Base-by-base conservation (phyloP, 2,329 filamentous ascomycete species). In the Penicillium sclerotigenum region DNA sequence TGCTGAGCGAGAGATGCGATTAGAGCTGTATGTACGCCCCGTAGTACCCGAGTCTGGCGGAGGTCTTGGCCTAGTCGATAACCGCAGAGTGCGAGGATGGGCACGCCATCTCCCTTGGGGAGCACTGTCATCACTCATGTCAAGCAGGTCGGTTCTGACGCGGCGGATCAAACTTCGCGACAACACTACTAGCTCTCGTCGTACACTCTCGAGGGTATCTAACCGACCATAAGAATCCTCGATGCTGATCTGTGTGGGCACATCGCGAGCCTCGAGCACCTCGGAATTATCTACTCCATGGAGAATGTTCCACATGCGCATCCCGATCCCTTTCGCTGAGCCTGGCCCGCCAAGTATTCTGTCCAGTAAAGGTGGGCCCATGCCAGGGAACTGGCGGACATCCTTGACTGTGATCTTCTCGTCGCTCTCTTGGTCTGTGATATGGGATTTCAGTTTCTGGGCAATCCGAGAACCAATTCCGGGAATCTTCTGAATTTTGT, bases 211-310 rank as follows among this genome's bases (percentile, higher is more conserved):
- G 49, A 87, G 70, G 0, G 80, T 85, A 62, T 88, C 83, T 1
- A 96, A 77, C 0, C 86, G 84, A 24, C 84, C 81, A 71, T 96
- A 97, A 16, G 91, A 94, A 73, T 97, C 92, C 70, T 97, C 93
- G 60, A 97, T 94, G 71, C 90, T 94, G 69, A 97, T 95, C 72
- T 97, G 92, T 1, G 85, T 86, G 0, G 93, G 93, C 1, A 95
- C 74, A 42, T 86, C 83, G 63, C 83, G 84, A 2, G 86, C 88
- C 59, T 86, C 80, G 47, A 86, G 85, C 18, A 97, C 91, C 56
- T 90, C 86, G 0, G 82, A 80, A 50, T 85, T 76, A 70, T 97
- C 93, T 28, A 91, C 80, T 6, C 92, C 93, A 70, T 97, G 87
- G 2, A 97, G 76, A 7, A 96, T 78, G 18, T 78, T 80, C 91